Base-by-base conservation (phyloP, 202 grass and related monocot species). In the Schoenoplectus tabernaemontani region DNA sequence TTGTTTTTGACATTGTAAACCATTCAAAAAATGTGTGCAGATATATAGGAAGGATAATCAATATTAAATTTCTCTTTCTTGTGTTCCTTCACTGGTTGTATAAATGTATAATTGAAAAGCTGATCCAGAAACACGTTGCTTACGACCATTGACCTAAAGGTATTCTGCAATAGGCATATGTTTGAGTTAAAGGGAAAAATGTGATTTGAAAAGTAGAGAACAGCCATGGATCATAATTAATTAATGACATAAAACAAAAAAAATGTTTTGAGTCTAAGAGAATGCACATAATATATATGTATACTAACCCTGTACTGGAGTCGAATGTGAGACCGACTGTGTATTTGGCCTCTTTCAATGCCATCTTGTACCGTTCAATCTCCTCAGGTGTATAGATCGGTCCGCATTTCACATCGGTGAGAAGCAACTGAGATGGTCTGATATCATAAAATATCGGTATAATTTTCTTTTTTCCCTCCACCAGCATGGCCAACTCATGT, bases 371-470 rank as follows among this genome's bases (percentile, higher is more conserved):
- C 10, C 82, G 70, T n/a, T 90, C 34, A 19, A 97, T 82, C 58
- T 97, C 80, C 19, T 84, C 28, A 0, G 54, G 82, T 7, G 77
- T 71, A 41, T 47, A 75, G 10, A 43, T 50, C 9, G 12, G 82
- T 11, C 73, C 22, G 50, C 24, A 23, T 68, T 32, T 36, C 5
- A 72, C 73, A 70, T 76, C 80, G 0, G 69, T 32, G 2, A 94
- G 77, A 5, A 87, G 4, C 57, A 97, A 80, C 9, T 97, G 72
- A 0, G 95, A 90, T 0, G 95, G 95, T 67, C 91, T 87, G 80
- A 97, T 84, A 67, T 92, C 86, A 63, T 64, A 92, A 69, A 97
- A 97, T 76, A 97, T 85, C 1, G 94, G 94, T 78, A 97, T 97
- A 56, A 97, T 80, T 34, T 50, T 58, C 84, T 97, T 97, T 10